Evolutionary conservation across 1,284 basidiomycete genomes (phyloP).

Genomic region (Cystobasidiaceae sp.): DNA sequence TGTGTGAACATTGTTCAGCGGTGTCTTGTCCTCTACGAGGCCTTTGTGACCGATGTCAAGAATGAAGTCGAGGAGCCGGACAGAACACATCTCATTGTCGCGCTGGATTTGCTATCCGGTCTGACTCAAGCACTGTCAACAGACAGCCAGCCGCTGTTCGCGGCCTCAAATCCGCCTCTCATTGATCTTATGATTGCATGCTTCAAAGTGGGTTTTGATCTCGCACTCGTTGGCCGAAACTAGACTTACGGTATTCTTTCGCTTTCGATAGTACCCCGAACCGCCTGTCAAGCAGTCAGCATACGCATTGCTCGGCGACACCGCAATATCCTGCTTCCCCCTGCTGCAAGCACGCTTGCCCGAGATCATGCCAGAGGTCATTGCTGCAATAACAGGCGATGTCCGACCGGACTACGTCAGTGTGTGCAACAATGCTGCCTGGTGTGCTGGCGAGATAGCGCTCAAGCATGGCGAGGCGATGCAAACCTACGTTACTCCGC

Average conservation of each 20-base stretch:
- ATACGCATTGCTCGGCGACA: conserved; percentile 93
- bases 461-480: conserved; percentile 56
- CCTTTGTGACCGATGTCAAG: conserved; percentile 35
- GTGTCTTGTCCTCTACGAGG: conserved; percentile 66
- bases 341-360: conserved; percentile 78
- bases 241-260: not conserved
- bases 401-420: conserved; percentile 87
- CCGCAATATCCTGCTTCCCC: conserved; percentile 90
- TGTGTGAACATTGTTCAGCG: conserved; percentile 80
- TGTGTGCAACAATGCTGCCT: conserved; percentile 99
- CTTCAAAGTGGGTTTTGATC: conserved; percentile 56
- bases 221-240: not conserved
- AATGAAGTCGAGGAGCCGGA: conserved; percentile 74
- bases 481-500: conserved; percentile 76
- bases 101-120: conserved; percentile 90
- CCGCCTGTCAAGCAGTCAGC: conserved; percentile 92
- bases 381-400: conserved; percentile 82
- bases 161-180: conserved; percentile 60
- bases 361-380: conserved; percentile 82
- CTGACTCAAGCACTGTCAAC: conserved; percentile 88
- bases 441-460: conserved; percentile 97
- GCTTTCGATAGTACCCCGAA: conserved; percentile 69
- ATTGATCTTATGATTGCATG: conserved; percentile 74
- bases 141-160: conserved; percentile 65
- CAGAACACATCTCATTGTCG: conserved; percentile 92